Conservation (phyloP, 169 alveolate genomes). For the Plasmodium adleri region DNA sequence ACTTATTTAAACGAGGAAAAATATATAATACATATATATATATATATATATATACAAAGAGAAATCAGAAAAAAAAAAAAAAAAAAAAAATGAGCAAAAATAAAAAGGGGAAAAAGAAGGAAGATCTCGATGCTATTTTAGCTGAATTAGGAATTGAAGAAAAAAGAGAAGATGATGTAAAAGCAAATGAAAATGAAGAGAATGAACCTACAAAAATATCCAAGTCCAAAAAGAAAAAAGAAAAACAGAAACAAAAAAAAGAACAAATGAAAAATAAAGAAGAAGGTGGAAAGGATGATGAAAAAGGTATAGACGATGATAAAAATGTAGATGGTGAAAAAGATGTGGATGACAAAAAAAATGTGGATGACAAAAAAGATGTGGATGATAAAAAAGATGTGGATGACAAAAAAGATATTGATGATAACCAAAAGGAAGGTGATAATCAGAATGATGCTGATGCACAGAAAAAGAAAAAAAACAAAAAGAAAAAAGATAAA, state of each 20-base stretch:
- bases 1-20: too few relatives aligned
- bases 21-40: too few relatives aligned
- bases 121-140: constrained; percentile 50
- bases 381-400: constrained; percentile 41
- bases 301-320: constrained; percentile 24
- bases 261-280: constrained; percentile 76
- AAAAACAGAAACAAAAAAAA: constrained; percentile 59
- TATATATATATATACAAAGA: background rate
- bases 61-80: constrained; percentile 9
- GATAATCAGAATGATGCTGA: constrained; percentile 64
- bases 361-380: background rate
- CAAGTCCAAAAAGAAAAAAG: constrained; percentile 75
- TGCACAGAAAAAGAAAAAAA: constrained; percentile 75
- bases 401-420: constrained; percentile 39
- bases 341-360: constrained; percentile 2
- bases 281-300: constrained; percentile 26
- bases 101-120: constrained; percentile 73
- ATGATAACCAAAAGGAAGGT: constrained; percentile 37
- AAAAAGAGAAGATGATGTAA: constrained; percentile 73
- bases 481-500: constrained; percentile 81
- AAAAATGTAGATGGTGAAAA: constrained; percentile 18
- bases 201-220: constrained; percentile 34
- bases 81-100: constrained; percentile 49
- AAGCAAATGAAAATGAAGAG: constrained; percentile 40
- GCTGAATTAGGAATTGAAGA: constrained; percentile 56